These are phyloP conservation scores for Xylaria sp. DNA, from an alignment of 2,329 filamentous ascomycete species.

Conservation along the genomic window DNA sequence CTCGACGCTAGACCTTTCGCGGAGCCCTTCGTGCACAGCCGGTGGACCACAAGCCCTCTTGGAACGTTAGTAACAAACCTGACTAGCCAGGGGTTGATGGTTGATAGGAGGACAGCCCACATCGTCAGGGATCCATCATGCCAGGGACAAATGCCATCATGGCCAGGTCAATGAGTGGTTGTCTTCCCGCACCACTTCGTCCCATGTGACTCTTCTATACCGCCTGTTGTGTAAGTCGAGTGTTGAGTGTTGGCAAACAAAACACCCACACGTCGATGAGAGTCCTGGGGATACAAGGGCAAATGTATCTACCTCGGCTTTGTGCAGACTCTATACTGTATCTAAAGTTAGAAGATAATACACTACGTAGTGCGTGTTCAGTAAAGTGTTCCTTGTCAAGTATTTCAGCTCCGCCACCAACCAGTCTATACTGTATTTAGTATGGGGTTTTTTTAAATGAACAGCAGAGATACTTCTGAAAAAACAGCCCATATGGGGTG, in stretches of 20 bases:
- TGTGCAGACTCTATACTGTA: background rate
- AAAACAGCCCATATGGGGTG: no score
- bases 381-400: no score
- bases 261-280: constrained; percentile 13
- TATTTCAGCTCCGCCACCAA: no score
- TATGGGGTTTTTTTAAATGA: no score
- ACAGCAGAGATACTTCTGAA: no score
- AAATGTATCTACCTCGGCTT: background rate
- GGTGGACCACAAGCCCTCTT: background rate
- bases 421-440: no score
- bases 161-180: constrained; percentile 6
- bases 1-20: constrained; percentile 31
- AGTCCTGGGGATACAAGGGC: constrained; percentile 20
- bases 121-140: background rate
- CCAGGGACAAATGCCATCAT: constrained; percentile 9
- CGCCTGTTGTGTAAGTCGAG: constrained; percentile 25
- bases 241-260: constrained; percentile 17
- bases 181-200: no score
- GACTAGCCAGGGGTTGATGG: constrained; percentile 3
- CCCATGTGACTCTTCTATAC: constrained; percentile 16
- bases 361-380: no score
- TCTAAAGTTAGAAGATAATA: background rate
- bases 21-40: background rate
- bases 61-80: background rate
- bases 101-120: constrained; percentile 10